phyloP scores from a whole-genome alignment of 2,329 filamentous ascomycete genomes.

The Colletotrichum tamarilloi region DNA sequence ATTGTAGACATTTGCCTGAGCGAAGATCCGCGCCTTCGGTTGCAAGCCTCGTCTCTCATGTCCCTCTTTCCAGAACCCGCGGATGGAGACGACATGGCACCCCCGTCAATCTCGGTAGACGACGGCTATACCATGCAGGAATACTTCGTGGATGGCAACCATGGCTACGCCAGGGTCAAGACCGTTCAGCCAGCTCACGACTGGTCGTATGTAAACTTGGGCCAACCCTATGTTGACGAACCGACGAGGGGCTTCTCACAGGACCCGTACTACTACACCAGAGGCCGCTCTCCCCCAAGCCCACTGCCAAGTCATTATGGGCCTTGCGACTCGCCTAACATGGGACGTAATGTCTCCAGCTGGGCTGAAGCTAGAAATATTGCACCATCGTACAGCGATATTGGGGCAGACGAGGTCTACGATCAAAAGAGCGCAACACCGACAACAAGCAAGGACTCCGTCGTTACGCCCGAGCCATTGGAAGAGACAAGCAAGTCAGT shows the following conservation, averaged over 20 bases:
- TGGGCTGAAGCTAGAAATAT: conserved; percentile 53
- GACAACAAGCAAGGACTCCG: conserved; percentile 31
- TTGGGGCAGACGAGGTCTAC: conserved; percentile 38
- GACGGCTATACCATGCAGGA: conserved; percentile 52
- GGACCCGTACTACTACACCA: conserved; percentile 58
- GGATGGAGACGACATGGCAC: conserved; percentile 26
- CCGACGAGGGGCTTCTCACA: conserved; percentile 48
- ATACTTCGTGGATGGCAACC: conserved; percentile 50
- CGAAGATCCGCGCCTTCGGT: conserved; percentile 76
- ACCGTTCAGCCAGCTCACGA: conserved; percentile 55
- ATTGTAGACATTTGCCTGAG: conserved; percentile 83
- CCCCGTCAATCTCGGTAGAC: conserved; percentile 52
- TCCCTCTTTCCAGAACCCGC: conserved; percentile 68
- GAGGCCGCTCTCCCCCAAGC: conserved; percentile 66
- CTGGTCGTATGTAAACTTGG: conserved; percentile 54
- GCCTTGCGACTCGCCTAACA: conserved; percentile 45
- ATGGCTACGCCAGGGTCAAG: conserved; percentile 49
- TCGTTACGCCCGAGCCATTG: conserved; percentile 16
- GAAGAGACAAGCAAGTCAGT: conserved; percentile 21
- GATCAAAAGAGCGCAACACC: conserved; percentile 32
- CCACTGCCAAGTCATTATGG: conserved; percentile 58
- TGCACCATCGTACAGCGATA: conserved; percentile 52
- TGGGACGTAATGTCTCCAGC: conserved; percentile 44
- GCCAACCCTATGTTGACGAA: conserved; percentile 49
- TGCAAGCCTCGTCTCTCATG: conserved; percentile 79